A percentile compares a stretch with the other conserved stretches of the same genome.
phyloP scores from a whole-genome alignment of 257 asterid genomes.

The Anisodus acutangulus region DNA sequence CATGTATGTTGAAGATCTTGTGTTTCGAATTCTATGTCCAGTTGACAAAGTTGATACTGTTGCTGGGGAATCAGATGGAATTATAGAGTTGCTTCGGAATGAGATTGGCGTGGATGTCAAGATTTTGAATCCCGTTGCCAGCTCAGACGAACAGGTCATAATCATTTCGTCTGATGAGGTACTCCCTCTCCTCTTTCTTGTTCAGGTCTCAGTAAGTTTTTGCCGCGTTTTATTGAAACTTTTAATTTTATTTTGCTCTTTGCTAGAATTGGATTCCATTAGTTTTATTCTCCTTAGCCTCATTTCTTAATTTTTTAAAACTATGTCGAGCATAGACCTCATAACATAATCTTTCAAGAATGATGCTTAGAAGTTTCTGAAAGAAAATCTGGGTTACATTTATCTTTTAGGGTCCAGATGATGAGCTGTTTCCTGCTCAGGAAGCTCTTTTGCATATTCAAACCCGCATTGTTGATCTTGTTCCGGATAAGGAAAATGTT shows the following conservation, averaged over 20 bases:
- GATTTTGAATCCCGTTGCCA: constrained; percentile 61
- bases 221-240: not conserved
- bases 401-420: constrained; percentile 81
- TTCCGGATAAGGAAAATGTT: constrained; percentile 76
- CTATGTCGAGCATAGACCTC: constrained; percentile 9
- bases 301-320: constrained; percentile 3
- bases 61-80: constrained; percentile 80
- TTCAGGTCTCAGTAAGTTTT: constrained; percentile 6
- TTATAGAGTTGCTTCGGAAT: constrained; percentile 78
- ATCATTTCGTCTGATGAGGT: constrained; percentile 89
- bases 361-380: not conserved
- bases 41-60: constrained; percentile 65
- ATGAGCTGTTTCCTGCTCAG: constrained; percentile 97
- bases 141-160: constrained; percentile 70
- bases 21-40: constrained; percentile 91
- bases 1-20: constrained; percentile 64
- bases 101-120: constrained; percentile 80
- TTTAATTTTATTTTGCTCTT: not conserved
- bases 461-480: constrained; percentile 79
- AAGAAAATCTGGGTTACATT: constrained; percentile 39
- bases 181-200: constrained; percentile 32
- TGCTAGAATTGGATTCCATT: constrained; percentile 2
- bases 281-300: not conserved
- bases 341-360: not conserved
- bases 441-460: constrained; percentile 97